Base-by-base conservation (phyloP, 176 grass and related monocot species). In the Coix lacrymajobi region DNA sequence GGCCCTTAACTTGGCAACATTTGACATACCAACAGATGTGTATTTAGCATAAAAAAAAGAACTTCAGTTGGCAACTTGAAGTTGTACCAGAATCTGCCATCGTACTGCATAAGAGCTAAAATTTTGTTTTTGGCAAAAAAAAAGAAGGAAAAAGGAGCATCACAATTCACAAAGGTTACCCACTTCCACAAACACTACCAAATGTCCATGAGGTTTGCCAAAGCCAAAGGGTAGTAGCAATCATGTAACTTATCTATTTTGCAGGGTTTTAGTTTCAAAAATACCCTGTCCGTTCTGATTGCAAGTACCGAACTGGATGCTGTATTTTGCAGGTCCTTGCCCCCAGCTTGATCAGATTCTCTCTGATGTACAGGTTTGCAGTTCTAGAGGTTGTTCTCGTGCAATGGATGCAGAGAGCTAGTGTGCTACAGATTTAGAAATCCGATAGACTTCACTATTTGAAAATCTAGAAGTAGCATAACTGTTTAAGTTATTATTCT, bases 1-100 rank as follows among this genome's bases (percentile, higher is more conserved):
- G 34, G 48, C 39, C 33, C 46, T 36, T 36, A 60, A 76, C 65
- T 48, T 82, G 30, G 30, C 58, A 16, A 7, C 39, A 49, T 9
- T 38, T 83, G 16, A 62, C 51, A 52, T 31, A 20, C 61, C 39
- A 76, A 25, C 20, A 54, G 44, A 56, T 6, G 60, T 54, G 15
- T 45, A 68, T 44, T 12, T 54, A 58, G 31, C 71, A 19, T 1
- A 4, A 10, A 19, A 51, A 49, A 81, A 58, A 16, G 77, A 48
- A 51, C n/a, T 69, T 60, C 22, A 77, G n/a, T 76, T 69, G 62
- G 49, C 34, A 52, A 75, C 34, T 85, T 69, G 20, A 69, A 69
- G 49, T 43, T 66, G 25, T 36, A 78, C 25, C 14, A 41, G 29
- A 66, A 29, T 60, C 56, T 39, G 37, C 62, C 28, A 19, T 77